A percentile compares a stretch with the other conserved stretches of the same genome.
Evolutionary conservation across 1,284 basidiomycete genomes (phyloP).

Genomic region (Bondarzewia mesenterica): DNA sequence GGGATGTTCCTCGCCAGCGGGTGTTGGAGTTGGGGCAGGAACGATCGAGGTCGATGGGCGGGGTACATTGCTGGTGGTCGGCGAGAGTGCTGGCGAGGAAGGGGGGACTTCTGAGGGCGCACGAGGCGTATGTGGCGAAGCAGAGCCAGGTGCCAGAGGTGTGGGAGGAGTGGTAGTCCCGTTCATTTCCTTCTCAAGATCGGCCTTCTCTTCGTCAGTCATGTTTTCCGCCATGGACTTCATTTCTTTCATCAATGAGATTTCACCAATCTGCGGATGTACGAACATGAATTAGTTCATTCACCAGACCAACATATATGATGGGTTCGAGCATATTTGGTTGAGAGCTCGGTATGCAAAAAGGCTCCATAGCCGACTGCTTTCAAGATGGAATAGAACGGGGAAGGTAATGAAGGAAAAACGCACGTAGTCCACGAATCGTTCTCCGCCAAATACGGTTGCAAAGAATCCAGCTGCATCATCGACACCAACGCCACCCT

Average conservation of each 20-base stretch:
- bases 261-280: conserved; percentile 87
- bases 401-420: not conserved
- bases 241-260: conserved; percentile 90
- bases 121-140: conserved; percentile 2
- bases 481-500: conserved; percentile 63
- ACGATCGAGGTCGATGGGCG: conserved; percentile 1
- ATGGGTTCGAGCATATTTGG: too few relatives aligned
- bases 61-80: conserved; percentile 7
- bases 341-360: too few relatives aligned
- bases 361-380: too few relatives aligned
- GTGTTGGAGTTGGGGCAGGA: not conserved
- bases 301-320: too few relatives aligned
- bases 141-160: conserved; percentile 11
- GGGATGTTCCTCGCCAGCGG: not conserved
- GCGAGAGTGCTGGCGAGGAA: not conserved
- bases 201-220: conserved; percentile 88
- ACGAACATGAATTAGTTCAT: too few relatives aligned
- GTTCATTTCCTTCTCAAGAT: conserved; percentile 71
- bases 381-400: too few relatives aligned
- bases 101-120: not conserved
- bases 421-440: conserved; percentile 80
- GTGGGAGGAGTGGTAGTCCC: conserved; percentile 11
- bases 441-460: conserved; percentile 86
- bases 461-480: conserved; percentile 90
- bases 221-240: conserved; percentile 70